Base-by-base conservation (phyloP, 1,284 basidiomycete genomes). In the Irpex sp. region DNA sequence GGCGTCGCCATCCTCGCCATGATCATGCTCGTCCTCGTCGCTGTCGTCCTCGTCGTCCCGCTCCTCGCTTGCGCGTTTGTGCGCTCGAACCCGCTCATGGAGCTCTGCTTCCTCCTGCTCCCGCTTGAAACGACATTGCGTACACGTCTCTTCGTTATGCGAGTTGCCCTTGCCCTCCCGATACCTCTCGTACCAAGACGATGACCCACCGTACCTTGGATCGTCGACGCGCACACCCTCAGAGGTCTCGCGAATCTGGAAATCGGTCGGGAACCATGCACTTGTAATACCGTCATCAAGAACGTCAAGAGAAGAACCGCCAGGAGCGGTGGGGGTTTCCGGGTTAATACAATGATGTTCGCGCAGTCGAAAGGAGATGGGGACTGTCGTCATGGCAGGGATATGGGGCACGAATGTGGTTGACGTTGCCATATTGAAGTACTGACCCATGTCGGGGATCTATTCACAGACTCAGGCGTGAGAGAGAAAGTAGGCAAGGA, bases 261-360 rank as follows among this genome's bases (percentile, higher is more conserved):
- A 21, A 35, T 49, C 54, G 36, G 19, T 39, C 9, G 81, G 81
- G 63, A 89, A 79, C 79, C 83, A 89, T 9, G 81, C 87, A 59
- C 86, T 83, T 47, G 73, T 70, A 63, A 87, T 77, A 36, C 81
- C 80, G 47, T 83, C 80, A 61, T 82, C 80, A 63, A 78, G 69
- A 19, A 63, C 67, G 26, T 72, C 71, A 3, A 69, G 64, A 5
- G 53, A 46, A 11, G 50, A 31, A 33, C 68, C 72, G 36, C 70
- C 74, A 15, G 69, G 59, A 8, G 72, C 68, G 1, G 73, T 70
- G 2, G 81, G 77, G 1, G 50, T 49, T 54, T 75, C 68, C 37
- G 81, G 79, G 37, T 75, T 76, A 66, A 83, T 77, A 63, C 81
- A 83, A 59, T 83, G 82, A 64, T 85, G 81, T 68, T 88, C 86